A percentile compares a stretch with the other conserved stretches of the same genome.
Conservation (phyloP, 176 grass and related monocot genomes). For the Avena eriantha region DNA sequence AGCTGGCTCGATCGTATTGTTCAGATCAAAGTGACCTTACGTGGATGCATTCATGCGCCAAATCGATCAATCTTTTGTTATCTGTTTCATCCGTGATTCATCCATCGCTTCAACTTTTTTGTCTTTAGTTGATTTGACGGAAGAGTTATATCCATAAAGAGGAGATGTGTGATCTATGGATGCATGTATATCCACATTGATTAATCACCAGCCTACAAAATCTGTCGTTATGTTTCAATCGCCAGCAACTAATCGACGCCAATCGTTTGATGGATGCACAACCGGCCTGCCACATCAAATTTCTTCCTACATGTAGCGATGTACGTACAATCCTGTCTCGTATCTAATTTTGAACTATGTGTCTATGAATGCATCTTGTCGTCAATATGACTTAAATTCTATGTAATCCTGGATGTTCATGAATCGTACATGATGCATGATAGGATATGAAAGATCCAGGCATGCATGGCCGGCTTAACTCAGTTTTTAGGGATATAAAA, state of each 20-base stretch:
- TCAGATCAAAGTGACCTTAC: conserved; percentile 5
- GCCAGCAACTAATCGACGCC: background rate
- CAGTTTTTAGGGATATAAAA: background rate
- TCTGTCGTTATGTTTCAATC: background rate
- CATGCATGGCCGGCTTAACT: background rate
- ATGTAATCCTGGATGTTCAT: background rate
- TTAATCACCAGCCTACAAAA: background rate
- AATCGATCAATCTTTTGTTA: background rate
- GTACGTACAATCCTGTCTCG: background rate
- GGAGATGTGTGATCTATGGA: background rate
- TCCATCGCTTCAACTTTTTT: background rate
- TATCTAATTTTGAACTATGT: background rate
- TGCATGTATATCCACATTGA: background rate
- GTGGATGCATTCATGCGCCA: background rate
- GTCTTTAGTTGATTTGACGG: background rate
- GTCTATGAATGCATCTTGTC: background rate
- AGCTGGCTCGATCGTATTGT: background rate
- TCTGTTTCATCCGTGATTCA: background rate
- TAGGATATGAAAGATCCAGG: background rate
- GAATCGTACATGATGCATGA: background rate
- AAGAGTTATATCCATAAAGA: background rate
- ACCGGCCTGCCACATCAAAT: background rate
- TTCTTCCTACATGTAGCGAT: background rate
- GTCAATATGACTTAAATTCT: background rate
- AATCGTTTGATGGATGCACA: background rate